Base-by-base conservation (phyloP, 2,329 filamentous ascomycete genomes). In the Coleophoma crateriformis region DNA sequence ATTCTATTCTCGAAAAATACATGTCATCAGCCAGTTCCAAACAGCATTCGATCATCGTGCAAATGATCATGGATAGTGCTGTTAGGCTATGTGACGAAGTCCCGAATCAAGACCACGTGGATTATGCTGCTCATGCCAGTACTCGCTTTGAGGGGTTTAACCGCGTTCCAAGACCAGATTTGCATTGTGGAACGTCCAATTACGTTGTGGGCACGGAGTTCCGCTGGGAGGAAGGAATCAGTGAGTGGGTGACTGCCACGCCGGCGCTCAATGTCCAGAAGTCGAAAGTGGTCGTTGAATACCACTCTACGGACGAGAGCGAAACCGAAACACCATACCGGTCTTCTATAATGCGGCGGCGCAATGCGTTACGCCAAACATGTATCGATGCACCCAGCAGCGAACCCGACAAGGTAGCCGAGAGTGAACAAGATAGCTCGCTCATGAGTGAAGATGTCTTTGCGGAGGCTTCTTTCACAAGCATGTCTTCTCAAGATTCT, bases 221-320 rank as follows among this genome's bases (percentile, higher is more conserved):
- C 62, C 64, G 72, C 33, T 81, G 77, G 77, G 77, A 80, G 58
- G 76, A 78, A 57, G 73, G 71, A 41, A 79, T 81, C 58, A 71
- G 74, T 34, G 77, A 80, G 61, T 81, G 77, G 77, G 71, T 81
- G 46, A 74, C 69, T 15, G 68, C 65, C 37, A 78, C 73, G 41
- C 76, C 76, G 27, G 63, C 46, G 44, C 53, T 58, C 27, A 52
- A 54, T 40, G 59, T 62, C 43, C 34, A 50, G 47, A 62, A 58
- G 52, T 49, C 49, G 47, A 48, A 52, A 50, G 46, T 49, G 54
- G 52, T 56, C 54, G 48, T 55, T 50, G 19, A 55, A 45, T 47
- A 50, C 42, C 41, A 45, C 27, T 46, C 33, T 8, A 20, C 32
- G 4, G 54, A 55, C 0, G 53, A 56, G 1, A 45, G 42, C 4